Evolutionary conservation across 352 stramenopile species (phyloP), one percentile per base, ranked within the genome.

Genomic region (Phytophthora melonis): DNA sequence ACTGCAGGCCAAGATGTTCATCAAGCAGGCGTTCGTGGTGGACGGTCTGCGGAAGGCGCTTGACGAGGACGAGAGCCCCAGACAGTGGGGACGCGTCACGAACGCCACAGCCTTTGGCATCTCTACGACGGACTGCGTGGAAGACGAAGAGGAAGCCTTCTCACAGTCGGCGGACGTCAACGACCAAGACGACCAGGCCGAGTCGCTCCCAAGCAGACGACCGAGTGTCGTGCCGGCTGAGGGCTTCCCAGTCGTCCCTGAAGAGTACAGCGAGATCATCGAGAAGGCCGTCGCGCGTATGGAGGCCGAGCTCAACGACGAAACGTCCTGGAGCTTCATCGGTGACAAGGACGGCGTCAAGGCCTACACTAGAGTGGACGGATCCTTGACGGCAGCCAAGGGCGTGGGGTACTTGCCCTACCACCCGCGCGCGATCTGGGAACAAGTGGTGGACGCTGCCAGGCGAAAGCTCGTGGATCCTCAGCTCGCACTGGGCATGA

Each of bases 281-380:
- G 78, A 90, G 30, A 91, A 90, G 62, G 70, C 77, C 27, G 77
- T 93, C 0, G 79, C 79, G 3, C 77, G 83, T 11, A 88, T 90
- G 76, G 78, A 91, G 54, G 63, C 77, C 10, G 83, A 91, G 56
- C 74, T 90, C n/a, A 81, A 91, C 43, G 79, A 92, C 52, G 70
- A 81, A 57, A 43, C 72, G 3, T 75, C 82, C 3, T 94, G 86
- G 86, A 84, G 84, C 58, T 89, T 89, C 58, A 80, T 93, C 63
- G 87, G 81, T 21, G 86, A 93, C 57, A 91, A 91, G 73, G 69
- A 91, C 34, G 88, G 86, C 32, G 74, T 94, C 53, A 89, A 88
- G 68, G 81, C 83, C 25, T 93, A 83, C 68, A 90, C 79, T 23
- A 91, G 87, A 56, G 65, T 91, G 6, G 88, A 93, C 53, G 86